Base-by-base conservation (phyloP, 345 rosid species). In the Raphanus raphanistrum region DNA sequence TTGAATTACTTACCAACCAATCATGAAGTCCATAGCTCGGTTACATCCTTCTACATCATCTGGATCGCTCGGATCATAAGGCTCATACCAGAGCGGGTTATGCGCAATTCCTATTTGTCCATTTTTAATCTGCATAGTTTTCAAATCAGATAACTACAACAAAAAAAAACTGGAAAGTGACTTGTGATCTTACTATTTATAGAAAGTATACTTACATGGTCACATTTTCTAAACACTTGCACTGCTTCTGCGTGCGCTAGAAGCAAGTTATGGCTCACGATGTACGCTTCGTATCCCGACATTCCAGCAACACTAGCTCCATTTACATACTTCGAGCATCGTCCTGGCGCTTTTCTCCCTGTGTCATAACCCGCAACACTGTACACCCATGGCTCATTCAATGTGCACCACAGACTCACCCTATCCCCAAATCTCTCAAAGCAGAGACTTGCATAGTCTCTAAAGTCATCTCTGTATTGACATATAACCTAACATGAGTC, bases 351-450 rank as follows among this genome's bases (percentile, higher is more conserved):
- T 71, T 68, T 63, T 8, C 63, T 64, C 2, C 87, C 87, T 2
- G 67, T 67, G 50, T 77, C 85, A 59, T 82, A 82, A 7, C 84
- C 85, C 26, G 77, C 70, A 1, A 77, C 48, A 74, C 82, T 78
- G 29, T 72, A 81, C 13, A 63, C 73, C 80, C 58, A 75, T 45
- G 90, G 90, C 62, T 87, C 88, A 43, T 87, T 87, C 45, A 85
- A 10, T 38, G 88, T 85, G 35, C 79, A 79, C 90, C 90, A 87
- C 5, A 80, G 84, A 33, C 79, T 85, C n/a, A 87, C 88, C 69
- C 85, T 68, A 25, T 87, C 88, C 3, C 90, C 90, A 67, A 85
- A 85, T 59, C 82, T 72, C 25, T 81, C 67, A 25, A 87, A 87
- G 16, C 88, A 87, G 6, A 79, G 66, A 16, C 76, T 79, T 4